Evolutionary conservation across 208 protist genomes (phyloP).

Genomic region (Trypanosomatidae sp.): DNA sequence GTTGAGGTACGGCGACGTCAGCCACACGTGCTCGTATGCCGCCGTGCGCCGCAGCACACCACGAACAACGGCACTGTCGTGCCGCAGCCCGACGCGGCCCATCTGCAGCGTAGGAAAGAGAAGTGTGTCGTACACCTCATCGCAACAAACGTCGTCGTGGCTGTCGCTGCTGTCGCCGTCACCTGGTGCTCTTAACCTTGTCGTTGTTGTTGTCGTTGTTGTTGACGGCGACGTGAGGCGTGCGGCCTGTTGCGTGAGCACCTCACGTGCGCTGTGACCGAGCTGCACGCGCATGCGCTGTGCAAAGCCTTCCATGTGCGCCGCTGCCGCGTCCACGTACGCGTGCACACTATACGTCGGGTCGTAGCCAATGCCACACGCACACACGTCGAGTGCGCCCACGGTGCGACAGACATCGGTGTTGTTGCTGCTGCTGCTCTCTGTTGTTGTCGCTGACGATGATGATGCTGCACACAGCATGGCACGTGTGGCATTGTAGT

Average conservation of each 20-base stretch:
- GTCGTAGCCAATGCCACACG: no score
- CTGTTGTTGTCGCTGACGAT: slow-evolving; percentile 2
- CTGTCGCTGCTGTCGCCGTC: background rate
- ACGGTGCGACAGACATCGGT: background rate
- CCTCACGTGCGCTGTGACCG: no score
- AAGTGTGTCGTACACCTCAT: slow-evolving; percentile 34
- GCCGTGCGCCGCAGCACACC: slow-evolving; percentile 20
- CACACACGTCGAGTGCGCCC: background rate
- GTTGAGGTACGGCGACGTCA: slow-evolving; percentile 82
- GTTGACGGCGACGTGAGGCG: no score
- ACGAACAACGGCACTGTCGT: slow-evolving; percentile 47
- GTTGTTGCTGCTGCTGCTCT: slow-evolving; percentile 6
- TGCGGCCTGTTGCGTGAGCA: no score
- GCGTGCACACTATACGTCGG: no score
- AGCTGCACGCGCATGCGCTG: no score
- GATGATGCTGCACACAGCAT: background rate
- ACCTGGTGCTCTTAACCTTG: background rate
- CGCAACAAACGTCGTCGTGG: background rate
- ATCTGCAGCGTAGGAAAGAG: slow-evolving; percentile 76
- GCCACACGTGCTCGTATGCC: slow-evolving; percentile 26
- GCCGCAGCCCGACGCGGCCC: slow-evolving; percentile 33
- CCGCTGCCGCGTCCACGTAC: no score
- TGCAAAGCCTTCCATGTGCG: no score
- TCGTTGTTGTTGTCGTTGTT: slow-evolving; percentile 5
- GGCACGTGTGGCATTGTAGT: slow-evolving; percentile 14